Conservation (phyloP, 768 basidiomycete genomes). For the Dacryopinax primogenitus region DNA sequence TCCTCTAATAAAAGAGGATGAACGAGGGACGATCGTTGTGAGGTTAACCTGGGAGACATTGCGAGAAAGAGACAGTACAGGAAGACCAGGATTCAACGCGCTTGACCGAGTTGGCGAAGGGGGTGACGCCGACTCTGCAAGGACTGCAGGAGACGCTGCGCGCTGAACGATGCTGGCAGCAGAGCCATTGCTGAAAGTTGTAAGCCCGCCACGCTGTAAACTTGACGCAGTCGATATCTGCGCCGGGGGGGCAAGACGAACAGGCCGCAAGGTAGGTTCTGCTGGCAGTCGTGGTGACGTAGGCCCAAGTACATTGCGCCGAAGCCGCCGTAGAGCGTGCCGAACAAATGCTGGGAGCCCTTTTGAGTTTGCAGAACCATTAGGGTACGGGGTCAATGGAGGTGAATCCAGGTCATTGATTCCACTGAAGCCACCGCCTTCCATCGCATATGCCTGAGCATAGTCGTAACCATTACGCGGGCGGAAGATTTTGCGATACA, state of each 20-base stretch:
- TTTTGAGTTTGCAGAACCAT: not conserved
- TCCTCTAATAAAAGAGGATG: slow-evolving; percentile 1
- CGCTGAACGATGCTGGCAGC: not conserved
- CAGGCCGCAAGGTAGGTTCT: not conserved
- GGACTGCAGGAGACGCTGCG: slow-evolving; percentile 2
- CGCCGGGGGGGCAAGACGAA: not conserved
- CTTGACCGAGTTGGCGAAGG: slow-evolving; percentile 4
- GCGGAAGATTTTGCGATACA: slow-evolving; percentile 3
- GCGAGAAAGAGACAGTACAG: slow-evolving; percentile 19
- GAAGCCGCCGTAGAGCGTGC: not conserved
- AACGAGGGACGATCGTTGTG: slow-evolving; percentile 19
- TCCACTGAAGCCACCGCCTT: not conserved
- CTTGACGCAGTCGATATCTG: not conserved
- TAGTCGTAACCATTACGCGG: not conserved
- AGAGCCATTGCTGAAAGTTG: not conserved
- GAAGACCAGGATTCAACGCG: slow-evolving; percentile 11
- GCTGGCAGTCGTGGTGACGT: not conserved
- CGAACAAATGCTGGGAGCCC: not conserved
- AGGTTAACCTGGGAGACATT: slow-evolving; percentile 24
- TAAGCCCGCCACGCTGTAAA: not conserved
- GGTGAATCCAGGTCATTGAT: not conserved
- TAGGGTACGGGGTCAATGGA: not conserved
- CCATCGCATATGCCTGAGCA: slow-evolving; percentile 4
- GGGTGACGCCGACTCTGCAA: not conserved
- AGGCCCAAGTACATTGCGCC: not conserved